phyloP scores from a whole-genome alignment of 768 basidiomycete species.

The Auricularia sp. region DNA sequence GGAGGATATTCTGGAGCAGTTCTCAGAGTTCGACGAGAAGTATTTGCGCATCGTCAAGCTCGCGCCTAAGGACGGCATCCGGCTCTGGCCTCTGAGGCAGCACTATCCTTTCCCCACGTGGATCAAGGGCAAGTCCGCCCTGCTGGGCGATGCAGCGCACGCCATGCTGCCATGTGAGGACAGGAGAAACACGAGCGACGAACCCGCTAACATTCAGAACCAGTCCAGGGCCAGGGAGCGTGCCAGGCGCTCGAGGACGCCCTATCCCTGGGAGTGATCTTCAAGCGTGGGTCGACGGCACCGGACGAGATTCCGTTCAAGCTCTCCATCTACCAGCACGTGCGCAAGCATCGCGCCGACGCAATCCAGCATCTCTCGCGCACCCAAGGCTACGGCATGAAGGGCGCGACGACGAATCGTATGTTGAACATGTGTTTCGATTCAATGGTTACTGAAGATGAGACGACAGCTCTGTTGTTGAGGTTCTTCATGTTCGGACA shows the following conservation, averaged over 20 bases:
- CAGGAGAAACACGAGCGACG: not conserved
- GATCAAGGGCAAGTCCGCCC: not conserved
- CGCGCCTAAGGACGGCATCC: not conserved
- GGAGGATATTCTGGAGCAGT: not conserved
- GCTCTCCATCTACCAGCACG: not conserved
- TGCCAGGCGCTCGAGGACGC: slow-evolving; percentile 1
- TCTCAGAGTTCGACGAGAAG: not conserved
- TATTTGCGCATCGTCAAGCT: not conserved
- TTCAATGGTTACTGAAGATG: not conserved
- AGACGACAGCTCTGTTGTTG: not conserved
- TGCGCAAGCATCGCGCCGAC: not conserved
- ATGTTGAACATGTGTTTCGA: not conserved
- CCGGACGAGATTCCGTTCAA: not conserved
- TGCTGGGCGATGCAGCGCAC: not conserved
- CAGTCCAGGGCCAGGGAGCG: not conserved
- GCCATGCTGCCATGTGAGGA: not conserved
- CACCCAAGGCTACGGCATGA: not conserved
- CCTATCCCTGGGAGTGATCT: not conserved
- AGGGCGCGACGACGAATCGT: not conserved
- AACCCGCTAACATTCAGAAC: not conserved
- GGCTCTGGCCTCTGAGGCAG: slow-evolving; percentile 2
- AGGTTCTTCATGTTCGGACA: slow-evolving; percentile 1
- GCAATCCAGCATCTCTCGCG: not conserved
- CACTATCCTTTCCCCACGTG: slow-evolving; percentile 2
- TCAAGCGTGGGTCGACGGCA: not conserved